These are phyloP conservation scores for Fusarium solani-melongenae DNA, from an alignment of 2,329 filamentous ascomycete genomes.

Conservation along the genomic window DNA sequence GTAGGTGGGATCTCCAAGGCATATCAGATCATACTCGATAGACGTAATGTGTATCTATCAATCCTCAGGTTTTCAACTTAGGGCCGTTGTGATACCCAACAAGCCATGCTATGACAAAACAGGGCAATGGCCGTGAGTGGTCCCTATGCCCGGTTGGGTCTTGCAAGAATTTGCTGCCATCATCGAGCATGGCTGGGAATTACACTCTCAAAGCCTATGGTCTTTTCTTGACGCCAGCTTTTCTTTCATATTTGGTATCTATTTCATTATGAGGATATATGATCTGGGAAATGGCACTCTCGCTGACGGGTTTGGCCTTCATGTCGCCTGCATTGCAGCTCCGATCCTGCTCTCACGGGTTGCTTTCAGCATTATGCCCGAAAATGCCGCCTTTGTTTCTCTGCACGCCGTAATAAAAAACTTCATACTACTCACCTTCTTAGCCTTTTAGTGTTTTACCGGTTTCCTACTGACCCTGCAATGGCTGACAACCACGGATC, in stretches of 20 bases:
- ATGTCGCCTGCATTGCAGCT: slow-evolving; percentile 72
- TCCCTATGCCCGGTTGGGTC: slow-evolving; percentile 71
- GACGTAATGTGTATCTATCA: no score
- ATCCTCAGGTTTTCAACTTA: no score
- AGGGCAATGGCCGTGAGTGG: neutral
- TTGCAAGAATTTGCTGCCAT: slow-evolving; percentile 72
- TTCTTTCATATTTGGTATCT: slow-evolving; percentile 68
- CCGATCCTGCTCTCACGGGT: slow-evolving; percentile 74
- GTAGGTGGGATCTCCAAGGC: no score
- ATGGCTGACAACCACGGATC: slow-evolving; percentile 61
- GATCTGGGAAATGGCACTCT: neutral
- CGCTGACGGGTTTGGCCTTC: slow-evolving; percentile 65
- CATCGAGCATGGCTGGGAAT: slow-evolving; percentile 71
- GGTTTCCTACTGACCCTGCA: slow-evolving; percentile 75
- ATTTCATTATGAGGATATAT: slow-evolving; percentile 66
- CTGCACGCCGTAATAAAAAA: slow-evolving; percentile 78
- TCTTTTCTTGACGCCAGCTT: slow-evolving; percentile 79
- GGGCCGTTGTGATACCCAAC: no score
- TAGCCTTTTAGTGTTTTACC: slow-evolving; percentile 74
- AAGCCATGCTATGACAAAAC: neutral
- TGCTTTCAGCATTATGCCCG: slow-evolving; percentile 77
- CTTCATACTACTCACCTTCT: slow-evolving; percentile 72
- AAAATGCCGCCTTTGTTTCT: slow-evolving; percentile 79
- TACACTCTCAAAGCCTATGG: slow-evolving; percentile 79
- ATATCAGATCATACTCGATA: no score